phyloP scores from a whole-genome alignment of 306 rosid species.

The Glycine latifolia region DNA sequence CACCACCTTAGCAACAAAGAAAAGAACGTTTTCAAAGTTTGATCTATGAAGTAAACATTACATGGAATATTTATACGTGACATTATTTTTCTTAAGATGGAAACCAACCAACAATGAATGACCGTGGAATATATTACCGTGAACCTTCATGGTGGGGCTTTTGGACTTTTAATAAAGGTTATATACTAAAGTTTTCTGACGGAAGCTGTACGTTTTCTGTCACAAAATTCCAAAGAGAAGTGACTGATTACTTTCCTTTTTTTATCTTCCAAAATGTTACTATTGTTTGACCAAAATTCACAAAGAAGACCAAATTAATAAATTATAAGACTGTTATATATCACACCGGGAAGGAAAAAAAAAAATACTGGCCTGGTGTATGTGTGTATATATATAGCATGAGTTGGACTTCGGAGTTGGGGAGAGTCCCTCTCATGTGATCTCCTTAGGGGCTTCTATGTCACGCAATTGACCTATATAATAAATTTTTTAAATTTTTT shows the following conservation, averaged over 20 bases:
- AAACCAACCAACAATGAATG: not conserved
- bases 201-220: conserved; percentile 20
- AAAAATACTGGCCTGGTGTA: too few relatives aligned
- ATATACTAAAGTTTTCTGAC: not conserved
- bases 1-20: not conserved
- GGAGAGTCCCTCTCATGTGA: too few relatives aligned
- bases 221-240: not conserved
- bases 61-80: not conserved
- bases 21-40: not conserved
- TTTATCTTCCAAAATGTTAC: not conserved
- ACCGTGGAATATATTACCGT: not conserved
- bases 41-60: not conserved
- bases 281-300: not conserved
- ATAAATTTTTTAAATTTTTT: too few relatives aligned
- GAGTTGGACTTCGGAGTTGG: too few relatives aligned
- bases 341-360: too few relatives aligned
- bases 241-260: not conserved
- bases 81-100: not conserved
- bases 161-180: conserved; percentile 8
- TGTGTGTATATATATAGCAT: too few relatives aligned
- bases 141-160: not conserved
- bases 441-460: too few relatives aligned
- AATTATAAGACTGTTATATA: too few relatives aligned
- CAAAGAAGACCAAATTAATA: too few relatives aligned
- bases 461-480: too few relatives aligned